Evolutionary conservation across 164 flowering plant genomes (phyloP), one percentile per base, ranked within the genome.

Genomic region (Piper betle): DNA sequence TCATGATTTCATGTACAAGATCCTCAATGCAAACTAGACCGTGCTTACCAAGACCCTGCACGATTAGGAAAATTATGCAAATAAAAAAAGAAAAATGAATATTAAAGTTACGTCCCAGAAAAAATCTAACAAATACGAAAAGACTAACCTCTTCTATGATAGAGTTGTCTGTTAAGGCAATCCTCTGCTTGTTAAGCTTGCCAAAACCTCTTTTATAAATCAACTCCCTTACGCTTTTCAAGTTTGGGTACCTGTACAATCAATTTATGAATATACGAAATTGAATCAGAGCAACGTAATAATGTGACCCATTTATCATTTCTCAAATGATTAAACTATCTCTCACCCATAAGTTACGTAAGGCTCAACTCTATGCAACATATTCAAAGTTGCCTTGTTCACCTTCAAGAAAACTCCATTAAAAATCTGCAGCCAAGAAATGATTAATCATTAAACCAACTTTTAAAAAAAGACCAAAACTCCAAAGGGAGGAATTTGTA

Each of bases 371-470:
- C 84, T 73, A 39, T 76, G 86, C 63, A 84, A 68, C 86, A 84
- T 84, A 58, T 81, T 81, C 77, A 81, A 12, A 5, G 88, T 84
- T 3, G 88, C 86, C 41, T 84, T 84, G 76, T 81, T 84, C 12
- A 84, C 88, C 64, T 81, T 84, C 33, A 84, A 72, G 40, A 84
- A 81, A 20, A 81, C 88, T 4, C 86, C 86, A 70, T 81, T 84
- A 50, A 84, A 84, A 10, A 84, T 84, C 85, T 83, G 75, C 33
- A 65, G 7, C 7, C n/a, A 52, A 11, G 7, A 13, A 50, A 19
- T 0, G 3, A 33, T 12, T n/a, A 12, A 59, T 4, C 39, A 20
- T n/a, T 17, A 48, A 9, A 10, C 37, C 38, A 5, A 11, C 41
- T 19, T 11, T 20, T 3, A 11, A 1, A 48, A 0, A 3, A 19